Evolutionary conservation across 2,329 filamentous ascomycete genomes (phyloP).

Genomic region (Helicocarpus griseus): DNA sequence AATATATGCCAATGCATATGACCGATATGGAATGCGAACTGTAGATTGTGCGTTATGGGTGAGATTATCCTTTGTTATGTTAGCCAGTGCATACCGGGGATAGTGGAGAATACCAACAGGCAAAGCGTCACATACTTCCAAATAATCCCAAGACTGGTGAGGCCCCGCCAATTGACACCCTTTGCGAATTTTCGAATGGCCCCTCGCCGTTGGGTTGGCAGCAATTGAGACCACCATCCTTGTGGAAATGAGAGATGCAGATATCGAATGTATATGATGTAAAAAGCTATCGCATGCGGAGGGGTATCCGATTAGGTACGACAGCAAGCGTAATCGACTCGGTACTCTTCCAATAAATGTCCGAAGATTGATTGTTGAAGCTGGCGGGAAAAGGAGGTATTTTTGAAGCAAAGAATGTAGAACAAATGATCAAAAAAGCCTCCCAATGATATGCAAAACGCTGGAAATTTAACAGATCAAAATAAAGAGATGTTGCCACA

Average conservation of each 20-base stretch:
- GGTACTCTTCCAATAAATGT: too few relatives aligned
- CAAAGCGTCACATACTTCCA: constrained; percentile 5
- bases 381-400: neutral
- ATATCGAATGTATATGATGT: too few relatives aligned
- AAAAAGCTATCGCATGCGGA: too few relatives aligned
- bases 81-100: neutral
- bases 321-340: too few relatives aligned
- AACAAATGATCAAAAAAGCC: neutral
- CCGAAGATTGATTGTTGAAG: neutral
- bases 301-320: too few relatives aligned
- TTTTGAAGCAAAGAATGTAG: neutral
- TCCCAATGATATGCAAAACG: neutral
- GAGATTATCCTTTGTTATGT: neutral
- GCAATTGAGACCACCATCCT: too few relatives aligned
- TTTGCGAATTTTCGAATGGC: too few relatives aligned
- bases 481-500: neutral
- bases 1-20: constrained; percentile 5
- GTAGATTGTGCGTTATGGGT: neutral
- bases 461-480: neutral
- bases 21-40: neutral
- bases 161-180: too few relatives aligned
- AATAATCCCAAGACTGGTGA: constrained; percentile 7
- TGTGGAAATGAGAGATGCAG: too few relatives aligned
- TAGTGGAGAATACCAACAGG: too few relatives aligned
- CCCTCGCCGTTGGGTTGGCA: too few relatives aligned